These are phyloP conservation scores for Solanum raphanifolium DNA, from an alignment of 257 asterid species.

Conservation along the genomic window DNA sequence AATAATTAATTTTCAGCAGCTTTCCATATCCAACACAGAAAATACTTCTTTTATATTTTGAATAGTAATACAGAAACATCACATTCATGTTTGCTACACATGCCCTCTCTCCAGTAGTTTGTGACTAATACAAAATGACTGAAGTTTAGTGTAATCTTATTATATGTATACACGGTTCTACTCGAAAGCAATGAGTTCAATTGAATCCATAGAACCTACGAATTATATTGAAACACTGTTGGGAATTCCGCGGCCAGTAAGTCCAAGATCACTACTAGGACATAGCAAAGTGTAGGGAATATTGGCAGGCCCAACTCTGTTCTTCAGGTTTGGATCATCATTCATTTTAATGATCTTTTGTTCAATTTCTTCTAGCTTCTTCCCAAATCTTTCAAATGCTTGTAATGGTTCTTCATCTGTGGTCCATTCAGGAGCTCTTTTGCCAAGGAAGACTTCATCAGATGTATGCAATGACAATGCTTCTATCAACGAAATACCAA, in stretches of 20 bases:
- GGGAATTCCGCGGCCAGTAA: conserved; percentile 70
- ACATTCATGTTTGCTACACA: background rate
- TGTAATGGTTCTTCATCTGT: conserved; percentile 30
- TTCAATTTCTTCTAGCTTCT: conserved; percentile 40
- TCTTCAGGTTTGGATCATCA: conserved; percentile 28
- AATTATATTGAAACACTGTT: conserved; percentile 47
- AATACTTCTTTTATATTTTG: too few relatives aligned
- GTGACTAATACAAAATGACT: background rate
- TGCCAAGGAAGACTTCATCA: conserved; percentile 62
- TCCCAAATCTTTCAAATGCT: conserved; percentile 48
- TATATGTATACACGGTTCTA: background rate
- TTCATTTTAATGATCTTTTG: conserved; percentile 32
- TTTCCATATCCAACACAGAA: too few relatives aligned
- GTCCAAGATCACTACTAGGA: conserved; percentile 48
- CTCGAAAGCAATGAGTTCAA: background rate
- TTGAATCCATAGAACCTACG: background rate
- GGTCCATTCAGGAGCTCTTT: conserved; percentile 46
- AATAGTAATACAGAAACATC: background rate
- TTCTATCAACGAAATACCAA: conserved; percentile 57
- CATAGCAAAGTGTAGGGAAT: conserved; percentile 64
- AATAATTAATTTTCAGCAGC: too few relatives aligned
- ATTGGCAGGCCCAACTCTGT: conserved; percentile 58
- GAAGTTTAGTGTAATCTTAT: background rate
- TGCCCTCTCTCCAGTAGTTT: background rate
- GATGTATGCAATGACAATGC: conserved; percentile 64